Percentiles rank a stretch among this genome's conserved stretches.
These are phyloP conservation scores for Aspergillus vadensis DNA, from an alignment of 2,329 filamentous ascomycete species.

Conservation along the genomic window DNA sequence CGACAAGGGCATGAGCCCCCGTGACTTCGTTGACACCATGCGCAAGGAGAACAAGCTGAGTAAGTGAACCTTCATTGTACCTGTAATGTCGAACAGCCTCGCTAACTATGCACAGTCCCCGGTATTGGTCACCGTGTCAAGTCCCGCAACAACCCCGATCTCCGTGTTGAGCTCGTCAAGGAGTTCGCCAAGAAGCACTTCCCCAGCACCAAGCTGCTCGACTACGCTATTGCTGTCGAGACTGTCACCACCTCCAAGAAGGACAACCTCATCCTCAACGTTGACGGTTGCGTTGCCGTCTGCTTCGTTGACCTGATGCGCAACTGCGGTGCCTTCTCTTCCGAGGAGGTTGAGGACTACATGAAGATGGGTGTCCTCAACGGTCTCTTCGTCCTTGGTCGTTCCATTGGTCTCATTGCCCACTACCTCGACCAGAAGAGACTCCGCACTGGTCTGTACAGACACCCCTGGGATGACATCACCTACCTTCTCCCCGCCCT, in stretches of 20 bases:
- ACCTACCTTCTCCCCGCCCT: conserved; percentile 89
- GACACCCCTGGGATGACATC: conserved; percentile 98
- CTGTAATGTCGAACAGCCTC: neutral
- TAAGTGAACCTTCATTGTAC: conserved; percentile 43
- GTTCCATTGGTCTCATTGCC: conserved; percentile 97
- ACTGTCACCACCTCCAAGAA: conserved; percentile 99
- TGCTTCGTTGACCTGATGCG: conserved; percentile 98
- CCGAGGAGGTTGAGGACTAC: conserved; percentile 98
- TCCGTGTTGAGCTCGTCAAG: conserved; percentile 99
- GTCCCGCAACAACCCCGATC: conserved; percentile 99
- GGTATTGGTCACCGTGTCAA: conserved; percentile 99
- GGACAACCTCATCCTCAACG: conserved; percentile 99
- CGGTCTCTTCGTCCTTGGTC: conserved; percentile 96
- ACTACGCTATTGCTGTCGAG: conserved; percentile 98
- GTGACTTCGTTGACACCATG: conserved; percentile 99
- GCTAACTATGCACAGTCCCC: conserved; percentile 61
- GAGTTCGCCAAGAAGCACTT: conserved; percentile 98
- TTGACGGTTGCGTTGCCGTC: conserved; percentile 95
- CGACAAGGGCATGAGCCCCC: conserved; percentile 95
- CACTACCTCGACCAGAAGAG: conserved; percentile 99
- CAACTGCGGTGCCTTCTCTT: conserved; percentile 95
- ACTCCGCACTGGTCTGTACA: conserved; percentile 96
- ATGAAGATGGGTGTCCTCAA: conserved; percentile 98
- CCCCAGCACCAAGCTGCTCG: conserved; percentile 95
- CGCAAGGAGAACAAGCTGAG: conserved; percentile 99